Percentiles rank a stretch among this genome's conserved stretches.
Conservation (phyloP, 225 moss, liverwort and hornwort species). For the Asterella californica region DNA sequence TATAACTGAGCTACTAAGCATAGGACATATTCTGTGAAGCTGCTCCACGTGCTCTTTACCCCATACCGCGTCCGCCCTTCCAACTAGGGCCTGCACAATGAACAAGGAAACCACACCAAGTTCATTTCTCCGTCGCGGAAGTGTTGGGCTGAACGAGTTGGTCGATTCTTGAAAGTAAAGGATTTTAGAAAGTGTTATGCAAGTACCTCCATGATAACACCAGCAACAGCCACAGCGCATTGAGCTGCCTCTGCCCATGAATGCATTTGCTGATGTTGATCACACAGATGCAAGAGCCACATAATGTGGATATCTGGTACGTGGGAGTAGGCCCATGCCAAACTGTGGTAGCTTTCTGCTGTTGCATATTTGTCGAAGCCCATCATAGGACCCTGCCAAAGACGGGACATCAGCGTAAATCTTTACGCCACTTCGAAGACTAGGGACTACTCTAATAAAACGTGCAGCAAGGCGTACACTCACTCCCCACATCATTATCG, state of each 20-base stretch:
- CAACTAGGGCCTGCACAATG: constrained; percentile 77
- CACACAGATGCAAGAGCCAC: constrained; percentile 97
- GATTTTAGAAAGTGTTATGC: background rate
- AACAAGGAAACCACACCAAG: background rate
- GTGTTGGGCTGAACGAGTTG: background rate
- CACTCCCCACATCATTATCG: background rate
- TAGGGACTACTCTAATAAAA: background rate
- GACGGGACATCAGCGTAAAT: background rate
- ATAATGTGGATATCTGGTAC: constrained; percentile 97
- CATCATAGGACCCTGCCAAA: constrained; percentile 60
- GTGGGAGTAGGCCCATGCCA: constrained; percentile 87
- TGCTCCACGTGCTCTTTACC: constrained; percentile 84
- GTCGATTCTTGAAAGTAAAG: background rate
- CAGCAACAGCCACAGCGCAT: constrained; percentile 95
- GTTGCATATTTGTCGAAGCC: constrained; percentile 81
- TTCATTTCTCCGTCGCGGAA: background rate
- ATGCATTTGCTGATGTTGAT: constrained; percentile 93
- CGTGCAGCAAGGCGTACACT: background rate
- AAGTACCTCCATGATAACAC: constrained; percentile 94
- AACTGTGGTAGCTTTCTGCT: constrained; percentile 86
- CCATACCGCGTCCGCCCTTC: constrained; percentile 81
- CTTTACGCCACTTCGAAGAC: background rate
- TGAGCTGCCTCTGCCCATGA: constrained; percentile 97
- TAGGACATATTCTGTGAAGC: constrained; percentile 80
- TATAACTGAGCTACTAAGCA: constrained; percentile 82